Evolutionary conservation across 108 stramenopile genomes (phyloP), one percentile per base, ranked within the genome.

Genomic region (Asterionellopsis glacialis): DNA sequence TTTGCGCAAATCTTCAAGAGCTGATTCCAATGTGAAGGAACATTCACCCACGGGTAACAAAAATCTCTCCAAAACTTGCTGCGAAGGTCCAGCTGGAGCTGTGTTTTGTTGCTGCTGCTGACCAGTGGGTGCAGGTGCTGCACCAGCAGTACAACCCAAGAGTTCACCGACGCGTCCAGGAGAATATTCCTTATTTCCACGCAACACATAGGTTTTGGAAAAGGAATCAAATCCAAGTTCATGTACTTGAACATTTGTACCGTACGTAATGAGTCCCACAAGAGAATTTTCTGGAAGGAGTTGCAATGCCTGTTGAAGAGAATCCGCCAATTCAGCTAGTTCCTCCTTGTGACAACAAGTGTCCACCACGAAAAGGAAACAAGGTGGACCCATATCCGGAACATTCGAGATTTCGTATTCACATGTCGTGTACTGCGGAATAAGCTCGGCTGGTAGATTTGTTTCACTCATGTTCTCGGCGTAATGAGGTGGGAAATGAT

Each of bases 401-500:
- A 91, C 83, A 42, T 65, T 75, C 47, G 94, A 97, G 52, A 99
- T 72, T 68, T 98, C 95, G 68, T 99, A 99, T 74, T 99, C 99
- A 39, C 93, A 88, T 6, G 97, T 99, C 13, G 88, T 93, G 76
- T 90, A 99, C 74, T 98, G 97, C 4, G 97, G 95, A 65, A 99
- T 97, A 16, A 99, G 85, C 73, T 99, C 99, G 28, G 97, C 97
- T 9, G 99, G 99, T 26, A 99, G 82, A 69, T 97, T 98, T 19
- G 78, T 79, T 74, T 98, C 97, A 47, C 95, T 84, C 54, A 99
- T 99, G 75, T 97, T 96, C 55, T 98, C 96, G 1, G 98, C 97
- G 61, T 99, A 99, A 72, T 99, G 98, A 22, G 97, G 95, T 12
- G 99, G 99, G 64, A 99, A 99, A 63, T 95, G 95, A 81, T 99